Conservation (phyloP, 805 yeast species). For the Wickerhamomyces pijperi region DNA sequence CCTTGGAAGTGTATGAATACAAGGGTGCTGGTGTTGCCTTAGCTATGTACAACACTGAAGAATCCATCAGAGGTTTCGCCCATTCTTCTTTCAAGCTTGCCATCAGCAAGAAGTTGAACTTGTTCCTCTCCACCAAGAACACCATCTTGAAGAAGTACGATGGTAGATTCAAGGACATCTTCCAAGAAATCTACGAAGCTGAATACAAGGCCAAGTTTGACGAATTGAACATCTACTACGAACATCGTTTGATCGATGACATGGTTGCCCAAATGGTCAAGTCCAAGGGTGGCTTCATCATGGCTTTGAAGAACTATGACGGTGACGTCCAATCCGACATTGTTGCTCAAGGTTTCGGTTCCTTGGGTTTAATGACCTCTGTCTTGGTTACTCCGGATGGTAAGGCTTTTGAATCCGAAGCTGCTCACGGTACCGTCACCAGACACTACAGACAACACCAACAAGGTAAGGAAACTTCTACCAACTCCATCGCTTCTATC, state of each 20-base stretch:
- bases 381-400: conserved; percentile 79
- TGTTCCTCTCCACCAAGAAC: conserved; percentile 66
- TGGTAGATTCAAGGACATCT: conserved; percentile 74
- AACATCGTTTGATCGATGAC: conserved; percentile 76
- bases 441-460: conserved; percentile 79
- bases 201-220: conserved; percentile 50
- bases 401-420: conserved; percentile 75
- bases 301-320: conserved; percentile 77
- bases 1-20: conserved; percentile 47
- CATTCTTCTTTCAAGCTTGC: conserved; percentile 74
- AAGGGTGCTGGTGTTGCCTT: conserved; percentile 64
- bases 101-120: conserved; percentile 46
- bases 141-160: conserved; percentile 76
- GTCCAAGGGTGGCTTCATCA: conserved; percentile 71
- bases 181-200: conserved; percentile 52
- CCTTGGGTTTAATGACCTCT: conserved; percentile 77
- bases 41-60: conserved; percentile 79
- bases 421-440: conserved; percentile 83
- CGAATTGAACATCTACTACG: conserved; percentile 53
- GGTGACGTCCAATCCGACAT: conserved; percentile 83
- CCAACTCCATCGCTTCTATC: conserved; percentile 77
- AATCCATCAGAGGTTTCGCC: conserved; percentile 67
- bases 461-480: conserved; percentile 73
- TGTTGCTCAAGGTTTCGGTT: conserved; percentile 82
- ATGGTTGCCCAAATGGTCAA: conserved; percentile 87